A percentile compares a stretch with the other conserved stretches of the same genome.
phyloP scores from a whole-genome alignment of 1,139 yeast genomes.

The Debaryomyces robertsiae region DNA sequence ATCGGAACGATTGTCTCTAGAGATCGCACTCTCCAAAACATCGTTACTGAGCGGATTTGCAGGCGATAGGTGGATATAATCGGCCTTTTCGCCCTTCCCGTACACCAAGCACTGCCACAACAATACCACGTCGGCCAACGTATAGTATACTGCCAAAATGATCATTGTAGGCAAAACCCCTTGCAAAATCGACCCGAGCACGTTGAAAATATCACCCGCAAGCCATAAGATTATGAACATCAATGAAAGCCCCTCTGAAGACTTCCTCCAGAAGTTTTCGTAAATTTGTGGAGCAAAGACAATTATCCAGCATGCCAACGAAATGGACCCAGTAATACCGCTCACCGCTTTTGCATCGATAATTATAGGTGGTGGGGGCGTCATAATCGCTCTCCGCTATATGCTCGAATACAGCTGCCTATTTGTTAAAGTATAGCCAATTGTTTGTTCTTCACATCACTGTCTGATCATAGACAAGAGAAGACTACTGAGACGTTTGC shows the following conservation, averaged over 20 bases:
- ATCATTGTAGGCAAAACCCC: constrained; percentile 93
- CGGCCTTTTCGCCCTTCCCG: constrained; percentile 56
- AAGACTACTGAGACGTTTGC: no score
- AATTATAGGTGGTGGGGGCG: constrained; percentile 67
- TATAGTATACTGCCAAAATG: constrained; percentile 85
- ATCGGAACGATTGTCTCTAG: constrained; percentile 27
- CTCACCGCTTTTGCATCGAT: constrained; percentile 79
- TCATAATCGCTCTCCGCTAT: constrained; percentile 25
- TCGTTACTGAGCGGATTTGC: constrained; percentile 83
- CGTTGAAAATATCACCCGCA: constrained; percentile 88
- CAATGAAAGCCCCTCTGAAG: constrained; percentile 84
- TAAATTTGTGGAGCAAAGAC: constrained; percentile 97
- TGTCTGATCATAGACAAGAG: no score
- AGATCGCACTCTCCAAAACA: constrained; percentile 59
- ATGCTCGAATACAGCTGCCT: constrained; percentile 1
- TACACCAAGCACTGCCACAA: constrained; percentile 80
- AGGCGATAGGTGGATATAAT: constrained; percentile 81
- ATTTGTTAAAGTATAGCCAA: not conserved
- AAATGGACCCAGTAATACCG: constrained; percentile 88
- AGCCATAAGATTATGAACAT: constrained; percentile 84
- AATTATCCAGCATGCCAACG: constrained; percentile 96
- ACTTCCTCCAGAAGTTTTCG: constrained; percentile 81
- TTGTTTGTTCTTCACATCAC: no score
- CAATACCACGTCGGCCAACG: constrained; percentile 83
- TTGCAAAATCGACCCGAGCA: constrained; percentile 83